These are phyloP conservation scores for Saccharum hybrid DNA, from an alignment of 202 grass and related monocot genomes.

Conservation along the genomic window DNA sequence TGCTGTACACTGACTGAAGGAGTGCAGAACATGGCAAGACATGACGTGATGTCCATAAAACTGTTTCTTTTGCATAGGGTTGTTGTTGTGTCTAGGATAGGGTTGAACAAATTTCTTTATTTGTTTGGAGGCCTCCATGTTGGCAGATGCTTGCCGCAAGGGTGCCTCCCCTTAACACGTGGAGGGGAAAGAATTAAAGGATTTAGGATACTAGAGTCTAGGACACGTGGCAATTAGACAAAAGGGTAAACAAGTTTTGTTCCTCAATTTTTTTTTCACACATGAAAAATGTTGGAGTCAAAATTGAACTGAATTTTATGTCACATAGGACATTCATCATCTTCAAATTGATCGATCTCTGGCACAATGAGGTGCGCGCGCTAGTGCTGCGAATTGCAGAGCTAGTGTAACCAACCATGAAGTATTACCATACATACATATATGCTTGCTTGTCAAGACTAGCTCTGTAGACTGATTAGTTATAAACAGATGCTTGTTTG, in stretches of 20 bases:
- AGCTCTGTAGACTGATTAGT: not conserved
- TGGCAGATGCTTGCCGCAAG: conserved; percentile 42
- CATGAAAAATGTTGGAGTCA: not conserved
- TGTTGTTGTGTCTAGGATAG: conserved; percentile 53
- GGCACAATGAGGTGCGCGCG: not conserved
- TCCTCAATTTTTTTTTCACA: not conserved
- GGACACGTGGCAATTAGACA: conserved; percentile 31
- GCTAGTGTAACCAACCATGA: too few species aligned
- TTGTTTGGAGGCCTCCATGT: conserved; percentile 52
- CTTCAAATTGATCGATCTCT: not conserved
- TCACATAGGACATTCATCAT: not conserved
- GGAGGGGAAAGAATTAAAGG: not conserved
- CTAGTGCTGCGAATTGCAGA: not conserved
- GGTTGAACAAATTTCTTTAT: conserved; percentile 57
- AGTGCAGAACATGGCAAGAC: conserved; percentile 17
- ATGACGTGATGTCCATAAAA: conserved; percentile 22
- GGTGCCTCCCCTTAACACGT: conserved; percentile 45
- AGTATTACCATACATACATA: too few species aligned
- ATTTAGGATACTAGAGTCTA: conserved; percentile 15
- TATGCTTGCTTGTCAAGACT: not conserved
- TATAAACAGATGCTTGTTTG: not conserved
- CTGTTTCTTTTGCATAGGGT: not conserved
- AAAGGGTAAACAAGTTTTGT: conserved; percentile 22
- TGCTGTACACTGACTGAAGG: conserved; percentile 38
- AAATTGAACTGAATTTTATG: not conserved